Evolutionary conservation across 1,284 basidiomycete species (phyloP), one percentile per base, ranked within the genome.

Genomic region (Malassezia furfur): DNA sequence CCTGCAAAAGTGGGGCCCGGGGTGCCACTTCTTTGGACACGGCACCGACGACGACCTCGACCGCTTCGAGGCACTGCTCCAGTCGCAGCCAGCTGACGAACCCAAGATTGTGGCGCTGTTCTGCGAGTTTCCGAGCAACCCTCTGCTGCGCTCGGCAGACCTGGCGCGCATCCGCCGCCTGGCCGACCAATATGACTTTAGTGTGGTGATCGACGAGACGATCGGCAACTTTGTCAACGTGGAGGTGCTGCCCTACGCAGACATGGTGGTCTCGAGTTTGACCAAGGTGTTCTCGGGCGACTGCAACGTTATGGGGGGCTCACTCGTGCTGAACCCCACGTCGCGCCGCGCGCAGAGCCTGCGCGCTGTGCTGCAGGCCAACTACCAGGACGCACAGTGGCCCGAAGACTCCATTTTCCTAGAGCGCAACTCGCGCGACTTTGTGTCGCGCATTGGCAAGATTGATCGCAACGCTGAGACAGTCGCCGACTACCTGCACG

Each of bases 201-300:
- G 90, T 30, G 81, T 98, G 50, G 84, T 96, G 17, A 80, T 98
- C 30, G 93, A 99, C 73, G 94, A 98, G 74, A 96, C 91, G 1
- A 83, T 99, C 49, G 93, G 93, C 31, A 96, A 91, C 75, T 93
- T 94, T 67, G 82, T 90, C 64, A 98, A 98, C 66, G 90, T 98
- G 43, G 86, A 94, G 67, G 87, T 94, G 5, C 78, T 94, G 4
- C 85, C 85, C 4, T 88, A 84, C 63, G 88, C 86, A 2, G 94
- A 98, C 76, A 82, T 98, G 28, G 84, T 96, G n/a, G 91, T 87
- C 49, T 90, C 87, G 67, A 91, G 88, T 74, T 77, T 98, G 68
- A 88, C 88, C 44, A 98, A 98, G 78, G 81, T 98, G 22, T 98
- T 99, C 77, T 91, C 88, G 59, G 93, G 93, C 2, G 87, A 89